Evolutionary conservation across 305 asterid species (phyloP).

Genomic region (Plantago rigida): DNA sequence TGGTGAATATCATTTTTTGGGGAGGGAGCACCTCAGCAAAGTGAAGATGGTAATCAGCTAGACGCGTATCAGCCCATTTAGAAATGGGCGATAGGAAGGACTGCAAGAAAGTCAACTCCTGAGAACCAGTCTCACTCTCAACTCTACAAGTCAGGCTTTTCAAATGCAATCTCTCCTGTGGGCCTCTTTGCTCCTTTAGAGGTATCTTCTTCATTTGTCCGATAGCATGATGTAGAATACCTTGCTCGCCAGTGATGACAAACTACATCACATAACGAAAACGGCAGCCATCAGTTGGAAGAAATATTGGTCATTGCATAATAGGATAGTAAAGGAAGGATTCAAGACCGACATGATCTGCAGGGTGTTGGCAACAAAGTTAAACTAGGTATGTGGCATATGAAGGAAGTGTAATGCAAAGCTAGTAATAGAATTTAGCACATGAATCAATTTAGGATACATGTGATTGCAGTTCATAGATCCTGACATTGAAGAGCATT

Average conservation of each 20-base stretch:
- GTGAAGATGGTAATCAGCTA: conserved; percentile 75
- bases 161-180: conserved; percentile 84
- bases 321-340: neutral
- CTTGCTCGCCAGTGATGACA: conserved; percentile 84
- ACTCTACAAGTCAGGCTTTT: conserved; percentile 77
- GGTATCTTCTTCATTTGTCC: conserved; percentile 86
- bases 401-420: too few relatives aligned
- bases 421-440: too few relatives aligned
- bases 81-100: conserved; percentile 76
- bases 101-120: conserved; percentile 74
- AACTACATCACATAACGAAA: conserved; percentile 45
- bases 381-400: too few relatives aligned
- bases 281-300: conserved; percentile 8
- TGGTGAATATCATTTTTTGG: conserved; percentile 17
- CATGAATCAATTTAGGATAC: neutral
- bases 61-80: conserved; percentile 87
- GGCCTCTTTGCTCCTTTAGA: conserved; percentile 87
- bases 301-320: conserved; percentile 16
- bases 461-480: neutral
- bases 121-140: conserved; percentile 57
- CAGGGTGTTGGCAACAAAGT: too few relatives aligned
- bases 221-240: conserved; percentile 67
- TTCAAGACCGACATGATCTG: too few relatives aligned
- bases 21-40: conserved; percentile 65
- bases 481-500: too few relatives aligned